Conservation (phyloP, 2,329 filamentous ascomycete genomes). For the Epichloe hybrida region DNA sequence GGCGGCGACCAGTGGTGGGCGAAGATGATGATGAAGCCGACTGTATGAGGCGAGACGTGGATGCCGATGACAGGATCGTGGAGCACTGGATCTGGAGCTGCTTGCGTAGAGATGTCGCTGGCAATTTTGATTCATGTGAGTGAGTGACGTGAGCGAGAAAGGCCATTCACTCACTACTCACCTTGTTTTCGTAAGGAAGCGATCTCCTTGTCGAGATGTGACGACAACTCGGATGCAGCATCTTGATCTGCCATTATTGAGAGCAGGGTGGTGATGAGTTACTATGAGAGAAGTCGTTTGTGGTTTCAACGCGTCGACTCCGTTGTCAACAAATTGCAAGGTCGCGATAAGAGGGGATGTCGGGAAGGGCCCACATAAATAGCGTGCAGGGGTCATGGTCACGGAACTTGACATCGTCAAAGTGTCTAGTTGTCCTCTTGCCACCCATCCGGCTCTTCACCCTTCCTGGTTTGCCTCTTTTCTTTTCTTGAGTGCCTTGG, state of each 20-base stretch:
- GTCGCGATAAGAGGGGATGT: background rate
- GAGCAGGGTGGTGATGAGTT: too few relatives aligned
- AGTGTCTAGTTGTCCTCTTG: background rate
- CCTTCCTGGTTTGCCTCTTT: background rate
- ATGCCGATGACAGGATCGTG: constrained; percentile 41
- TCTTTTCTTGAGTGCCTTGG: background rate
- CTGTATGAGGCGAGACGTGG: constrained; percentile 28
- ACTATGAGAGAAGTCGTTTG: background rate
- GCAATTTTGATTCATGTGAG: background rate
- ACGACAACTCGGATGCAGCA: constrained; percentile 6
- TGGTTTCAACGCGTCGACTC: background rate
- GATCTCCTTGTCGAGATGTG: constrained; percentile 20
- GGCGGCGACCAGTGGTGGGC: constrained; percentile 10
- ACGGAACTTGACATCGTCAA: background rate
- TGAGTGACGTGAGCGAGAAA: background rate
- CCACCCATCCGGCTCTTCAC: background rate
- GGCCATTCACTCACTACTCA: background rate
- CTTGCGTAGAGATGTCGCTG: constrained; percentile 36
- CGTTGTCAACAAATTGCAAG: too few relatives aligned
- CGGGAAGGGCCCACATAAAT: background rate
- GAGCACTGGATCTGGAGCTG: constrained; percentile 40
- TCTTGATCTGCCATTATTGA: constrained; percentile 9
- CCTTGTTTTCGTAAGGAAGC: constrained; percentile 21
- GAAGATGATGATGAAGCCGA: constrained; percentile 11
- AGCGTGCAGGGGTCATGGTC: background rate